Evolutionary conservation across 768 basidiomycete species (phyloP).

Genomic region (Dioszegia aurantiaca): DNA sequence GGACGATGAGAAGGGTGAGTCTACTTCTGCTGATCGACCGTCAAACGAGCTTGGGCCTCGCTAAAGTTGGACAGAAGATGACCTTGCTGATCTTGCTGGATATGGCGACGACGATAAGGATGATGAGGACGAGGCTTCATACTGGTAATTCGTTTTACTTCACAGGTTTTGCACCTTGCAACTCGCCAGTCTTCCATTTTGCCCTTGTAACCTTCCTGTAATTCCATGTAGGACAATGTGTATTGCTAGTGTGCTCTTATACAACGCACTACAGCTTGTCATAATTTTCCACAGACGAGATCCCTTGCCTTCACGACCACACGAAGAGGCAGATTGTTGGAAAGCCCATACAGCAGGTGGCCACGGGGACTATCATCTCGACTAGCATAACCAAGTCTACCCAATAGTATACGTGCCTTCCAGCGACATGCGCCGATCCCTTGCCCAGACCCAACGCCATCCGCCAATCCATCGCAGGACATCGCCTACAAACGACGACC

Average conservation of each 20-base stretch:
- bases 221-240: neutral
- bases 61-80: neutral
- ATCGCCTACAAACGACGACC: constrained; percentile 75
- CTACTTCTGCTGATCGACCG: neutral
- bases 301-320: too few relatives aligned
- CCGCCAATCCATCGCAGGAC: constrained; percentile 4
- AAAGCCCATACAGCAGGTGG: constrained; percentile 6
- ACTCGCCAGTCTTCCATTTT: too few relatives aligned
- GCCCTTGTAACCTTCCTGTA: too few relatives aligned
- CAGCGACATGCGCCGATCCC: constrained; percentile 9
- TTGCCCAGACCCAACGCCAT: neutral
- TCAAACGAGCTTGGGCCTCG: too few relatives aligned
- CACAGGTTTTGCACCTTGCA: too few relatives aligned
- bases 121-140: constrained; percentile 11
- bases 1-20: constrained; percentile 28
- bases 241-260: neutral
- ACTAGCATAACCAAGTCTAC: constrained; percentile 16
- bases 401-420: constrained; percentile 11
- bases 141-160: constrained; percentile 1
- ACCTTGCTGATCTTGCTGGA: constrained; percentile 6
- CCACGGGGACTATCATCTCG: constrained; percentile 19
- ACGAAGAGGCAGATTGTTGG: neutral
- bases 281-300: too few relatives aligned
- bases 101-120: neutral
- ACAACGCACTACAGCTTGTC: neutral